phyloP scores from a whole-genome alignment of 2,329 filamentous ascomycete species.

The Stagonosporopsis tanaceti region DNA sequence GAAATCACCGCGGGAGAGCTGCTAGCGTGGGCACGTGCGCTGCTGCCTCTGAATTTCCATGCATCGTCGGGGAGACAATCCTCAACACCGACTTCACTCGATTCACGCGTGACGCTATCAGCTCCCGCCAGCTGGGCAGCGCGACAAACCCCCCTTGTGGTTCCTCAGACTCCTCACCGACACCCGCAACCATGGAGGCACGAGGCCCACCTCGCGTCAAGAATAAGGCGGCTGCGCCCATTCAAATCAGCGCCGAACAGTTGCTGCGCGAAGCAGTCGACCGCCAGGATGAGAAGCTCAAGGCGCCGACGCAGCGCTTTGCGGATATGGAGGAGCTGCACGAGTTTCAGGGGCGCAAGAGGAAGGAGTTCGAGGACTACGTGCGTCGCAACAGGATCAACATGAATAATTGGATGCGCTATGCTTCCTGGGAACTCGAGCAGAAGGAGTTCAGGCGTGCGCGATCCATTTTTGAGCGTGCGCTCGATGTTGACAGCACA shows the following conservation, averaged over 20 bases:
- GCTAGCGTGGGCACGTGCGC: conserved; percentile 18
- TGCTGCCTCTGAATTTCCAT: conserved; percentile 18
- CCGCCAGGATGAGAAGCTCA: conserved; percentile 85
- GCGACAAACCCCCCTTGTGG: background rate
- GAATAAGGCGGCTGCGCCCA: conserved; percentile 90
- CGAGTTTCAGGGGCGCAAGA: conserved; percentile 94
- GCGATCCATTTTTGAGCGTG: conserved; percentile 91
- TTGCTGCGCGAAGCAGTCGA: conserved; percentile 96
- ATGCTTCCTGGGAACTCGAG: conserved; percentile 96
- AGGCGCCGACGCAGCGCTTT: conserved; percentile 93
- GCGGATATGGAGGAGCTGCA: conserved; percentile 97
- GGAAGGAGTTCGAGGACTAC: conserved; percentile 98
- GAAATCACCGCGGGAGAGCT: conserved; percentile 22
- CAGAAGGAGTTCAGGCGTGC: conserved; percentile 96
- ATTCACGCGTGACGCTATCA: background rate
- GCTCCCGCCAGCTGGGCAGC: conserved; percentile 14
- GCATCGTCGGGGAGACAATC: background rate
- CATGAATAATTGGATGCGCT: conserved; percentile 99
- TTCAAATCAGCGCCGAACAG: conserved; percentile 93
- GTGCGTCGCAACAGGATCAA: conserved; percentile 92
- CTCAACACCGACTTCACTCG: background rate
- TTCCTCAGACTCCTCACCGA: background rate
- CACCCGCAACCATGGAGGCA: conserved; percentile 75
- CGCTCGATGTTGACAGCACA: conserved; percentile 89
- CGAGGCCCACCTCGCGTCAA: conserved; percentile 96